Percentiles rank a stretch among this genome's conserved stretches.
These are phyloP conservation scores for Elaeis guineensis DNA, from an alignment of 176 grass and related monocot species.

Conservation along the genomic window DNA sequence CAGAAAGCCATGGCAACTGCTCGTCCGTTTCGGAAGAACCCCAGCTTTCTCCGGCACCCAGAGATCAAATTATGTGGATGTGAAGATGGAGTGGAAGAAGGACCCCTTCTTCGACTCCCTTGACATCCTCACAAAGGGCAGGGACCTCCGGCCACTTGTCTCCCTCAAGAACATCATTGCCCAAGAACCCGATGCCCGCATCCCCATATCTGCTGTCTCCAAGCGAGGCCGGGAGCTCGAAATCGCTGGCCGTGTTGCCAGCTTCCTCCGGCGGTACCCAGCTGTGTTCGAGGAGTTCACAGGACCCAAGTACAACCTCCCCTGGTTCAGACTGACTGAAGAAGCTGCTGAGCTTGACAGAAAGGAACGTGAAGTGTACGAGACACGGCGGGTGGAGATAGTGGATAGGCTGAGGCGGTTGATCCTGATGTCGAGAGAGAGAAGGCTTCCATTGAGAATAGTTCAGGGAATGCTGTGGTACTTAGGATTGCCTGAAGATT, in stretches of 20 bases:
- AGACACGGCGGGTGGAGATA: slow-evolving; percentile 23
- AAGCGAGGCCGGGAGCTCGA: slow-evolving; percentile 50
- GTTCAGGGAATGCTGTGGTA: slow-evolving; percentile 78
- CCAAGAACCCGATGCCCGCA: slow-evolving; percentile 17
- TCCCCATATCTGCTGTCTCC: slow-evolving; percentile 58
- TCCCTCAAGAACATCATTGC: slow-evolving; percentile 38
- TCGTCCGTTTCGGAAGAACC: background rate
- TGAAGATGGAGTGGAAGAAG: slow-evolving; percentile 84
- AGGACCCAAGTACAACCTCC: slow-evolving; percentile 50
- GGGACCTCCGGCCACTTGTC: slow-evolving; percentile 45
- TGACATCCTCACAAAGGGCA: slow-evolving; percentile 36
- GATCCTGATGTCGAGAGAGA: slow-evolving; percentile 47
- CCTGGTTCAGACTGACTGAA: slow-evolving; percentile 62
- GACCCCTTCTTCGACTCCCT: slow-evolving; percentile 48
- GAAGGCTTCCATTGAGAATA: slow-evolving; percentile 36
- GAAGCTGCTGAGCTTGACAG: slow-evolving; percentile 28
- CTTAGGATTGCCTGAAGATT: slow-evolving; percentile 64
- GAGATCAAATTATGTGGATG: slow-evolving; percentile 50
- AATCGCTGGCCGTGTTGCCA: slow-evolving; percentile 39
- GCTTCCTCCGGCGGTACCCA: slow-evolving; percentile 64
- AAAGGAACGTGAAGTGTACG: slow-evolving; percentile 45
- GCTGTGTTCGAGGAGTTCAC: slow-evolving; percentile 65
- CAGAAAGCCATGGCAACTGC: background rate
- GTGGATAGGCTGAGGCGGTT: slow-evolving; percentile 44
- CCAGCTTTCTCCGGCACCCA: slow-evolving; percentile 22